phyloP scores from a whole-genome alignment of 2,329 filamentous ascomycete genomes.

The Calonectria pteridis region DNA sequence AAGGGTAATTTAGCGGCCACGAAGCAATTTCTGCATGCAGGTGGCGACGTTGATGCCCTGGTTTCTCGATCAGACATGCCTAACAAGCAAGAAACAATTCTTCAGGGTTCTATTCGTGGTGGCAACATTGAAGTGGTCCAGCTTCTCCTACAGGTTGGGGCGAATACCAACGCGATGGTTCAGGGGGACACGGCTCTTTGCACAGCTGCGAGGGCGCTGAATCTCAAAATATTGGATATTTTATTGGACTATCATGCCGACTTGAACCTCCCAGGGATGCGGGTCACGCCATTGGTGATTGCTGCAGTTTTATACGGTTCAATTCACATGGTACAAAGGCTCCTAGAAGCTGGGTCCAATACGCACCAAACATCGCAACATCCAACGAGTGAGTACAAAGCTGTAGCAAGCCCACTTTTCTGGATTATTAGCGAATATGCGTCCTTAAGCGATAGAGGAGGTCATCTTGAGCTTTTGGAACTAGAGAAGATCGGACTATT shows the following conservation, averaged over 20 bases:
- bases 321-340: background rate
- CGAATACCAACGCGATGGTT: background rate
- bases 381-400: background rate
- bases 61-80: rapidly evolving
- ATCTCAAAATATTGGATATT: background rate
- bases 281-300: background rate
- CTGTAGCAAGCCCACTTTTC: background rate
- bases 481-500: background rate
- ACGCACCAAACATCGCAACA: background rate
- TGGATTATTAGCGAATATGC: background rate
- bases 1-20: background rate
- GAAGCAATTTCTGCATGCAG: background rate
- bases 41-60: background rate
- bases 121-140: background rate
- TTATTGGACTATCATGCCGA: background rate
- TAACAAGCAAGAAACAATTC: background rate
- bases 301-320: background rate
- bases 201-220: background rate
- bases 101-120: background rate
- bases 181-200: background rate
- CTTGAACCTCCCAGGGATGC: background rate
- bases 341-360: background rate
- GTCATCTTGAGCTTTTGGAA: background rate
- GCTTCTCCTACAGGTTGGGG: background rate
- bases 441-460: too few relatives aligned